Evolutionary conservation across 192 early-diverging fungal species (phyloP), one percentile per base, ranked within the genome.

Genomic region (Umbelopsis ramanniana): DNA sequence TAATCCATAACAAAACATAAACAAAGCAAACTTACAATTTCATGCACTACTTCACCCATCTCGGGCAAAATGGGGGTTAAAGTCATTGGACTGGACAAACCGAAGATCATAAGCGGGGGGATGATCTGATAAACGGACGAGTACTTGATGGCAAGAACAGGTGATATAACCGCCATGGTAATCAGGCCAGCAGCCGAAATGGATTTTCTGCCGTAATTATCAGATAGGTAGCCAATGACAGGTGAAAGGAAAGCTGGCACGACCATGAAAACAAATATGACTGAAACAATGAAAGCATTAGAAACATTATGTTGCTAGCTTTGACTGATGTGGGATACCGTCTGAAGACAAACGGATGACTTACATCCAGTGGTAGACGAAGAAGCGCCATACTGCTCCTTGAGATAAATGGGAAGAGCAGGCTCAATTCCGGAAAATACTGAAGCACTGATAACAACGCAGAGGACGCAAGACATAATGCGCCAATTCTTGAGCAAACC

Each of bases 231-330:
- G 11, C 93, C 93, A 17, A 88, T 82, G 0, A 83, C 21, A 6
- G 90, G 89, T 4, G 84, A 76, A 37, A 92, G 71, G 38, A 87
- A 82, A 46, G 88, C 89, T 22, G 93, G 93, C 23, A 93, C 76
- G 6, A 93, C 87, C 52, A 93, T 83, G 1, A 90, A 82, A 2
- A 88, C 82, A 72, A 91, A 91, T 22, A 95, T 80, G 11, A 91
- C 75, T 76, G 48, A 60, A 43, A 50, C 45, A 6, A 43, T n/a
- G 17, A 3, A 79, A 11, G 76, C 29, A 4, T 69, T 68, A 6
- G 77, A 22, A 12, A 35, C 40, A 43, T 7, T 43, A 43, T 6
- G 40, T 43, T 43, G 29, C 1, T 29, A 29, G 29, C 29, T 29
- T 29, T 29, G 29, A 29, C 29, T 29, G 29, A 29, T 29, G 1